Conservation (phyloP, 2,329 filamentous ascomycete species). For the Coniosporium tulheliwenetii region DNA sequence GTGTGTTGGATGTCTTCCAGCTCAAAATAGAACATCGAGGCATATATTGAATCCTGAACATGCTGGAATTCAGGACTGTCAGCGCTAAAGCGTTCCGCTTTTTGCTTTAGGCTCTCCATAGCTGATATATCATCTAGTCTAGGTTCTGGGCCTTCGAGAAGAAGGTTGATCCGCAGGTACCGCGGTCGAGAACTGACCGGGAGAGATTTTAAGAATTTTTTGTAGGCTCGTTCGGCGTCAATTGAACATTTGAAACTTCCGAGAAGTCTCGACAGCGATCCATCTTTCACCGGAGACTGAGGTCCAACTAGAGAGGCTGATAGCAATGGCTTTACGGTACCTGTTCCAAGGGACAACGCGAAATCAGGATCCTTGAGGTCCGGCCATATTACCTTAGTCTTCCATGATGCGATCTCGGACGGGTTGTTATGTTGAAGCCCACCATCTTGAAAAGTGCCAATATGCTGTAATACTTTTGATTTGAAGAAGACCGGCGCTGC, state of each 20-base stretch:
- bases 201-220: no score
- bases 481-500: slow-evolving; percentile 15
- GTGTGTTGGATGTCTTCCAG: no score
- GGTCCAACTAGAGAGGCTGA: slow-evolving; percentile 3
- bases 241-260: slow-evolving; percentile 8
- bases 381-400: slow-evolving; percentile 11
- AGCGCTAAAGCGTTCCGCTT: no score
- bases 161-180: no score
- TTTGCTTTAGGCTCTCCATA: no score
- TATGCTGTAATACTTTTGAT: slow-evolving; percentile 8
- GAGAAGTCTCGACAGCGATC: slow-evolving; percentile 9
- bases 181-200: no score
- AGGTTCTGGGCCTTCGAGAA: no score
- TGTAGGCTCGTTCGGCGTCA: no score
- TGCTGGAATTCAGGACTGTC: no score
- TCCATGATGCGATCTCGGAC: slow-evolving; percentile 9
- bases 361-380: slow-evolving; percentile 9
- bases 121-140: no score
- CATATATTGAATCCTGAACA: no score
- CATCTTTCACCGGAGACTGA: slow-evolving; percentile 9
- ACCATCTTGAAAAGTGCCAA: slow-evolving; percentile 14
- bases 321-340: slow-evolving; percentile 3
- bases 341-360: slow-evolving; percentile 12
- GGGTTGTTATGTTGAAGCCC: slow-evolving; percentile 15
- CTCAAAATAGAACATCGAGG: no score